Conservation (phyloP, 192 early-diverging fungal species). For the Umbelopsis sp. region DNA sequence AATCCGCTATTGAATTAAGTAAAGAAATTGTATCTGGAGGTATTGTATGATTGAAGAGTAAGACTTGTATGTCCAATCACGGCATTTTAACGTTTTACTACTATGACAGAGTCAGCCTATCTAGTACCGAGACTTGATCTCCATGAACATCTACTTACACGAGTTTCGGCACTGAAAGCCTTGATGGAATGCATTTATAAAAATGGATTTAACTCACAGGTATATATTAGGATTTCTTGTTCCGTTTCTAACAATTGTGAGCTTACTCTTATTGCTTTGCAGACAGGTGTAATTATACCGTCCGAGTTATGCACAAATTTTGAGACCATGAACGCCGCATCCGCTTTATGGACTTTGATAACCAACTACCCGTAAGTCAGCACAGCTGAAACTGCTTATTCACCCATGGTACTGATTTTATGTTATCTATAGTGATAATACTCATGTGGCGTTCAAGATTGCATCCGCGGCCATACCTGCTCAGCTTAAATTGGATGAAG, state of each 20-base stretch:
- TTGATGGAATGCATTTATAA: not conserved
- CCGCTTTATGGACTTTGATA: not conserved
- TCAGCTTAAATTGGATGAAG: not conserved
- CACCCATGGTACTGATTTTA: too few species aligned
- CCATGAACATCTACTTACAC: not conserved
- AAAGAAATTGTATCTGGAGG: not conserved
- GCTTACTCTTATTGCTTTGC: not conserved
- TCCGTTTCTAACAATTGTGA: not conserved
- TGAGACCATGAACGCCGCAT: not conserved
- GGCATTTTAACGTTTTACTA: not conserved
- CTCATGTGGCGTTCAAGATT: not conserved
- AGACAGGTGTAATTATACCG: not conserved
- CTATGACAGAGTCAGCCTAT: not conserved
- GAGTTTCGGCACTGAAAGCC: not conserved
- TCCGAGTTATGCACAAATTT: not conserved
- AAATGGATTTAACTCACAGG: not conserved
- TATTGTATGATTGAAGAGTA: not conserved
- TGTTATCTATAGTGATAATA: not conserved
- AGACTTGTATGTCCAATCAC: not conserved
- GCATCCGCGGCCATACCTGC: not conserved
- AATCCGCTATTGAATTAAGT: conserved; percentile 6
- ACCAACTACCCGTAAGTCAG: not conserved
- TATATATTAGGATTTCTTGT: not conserved
- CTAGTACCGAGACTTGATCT: conserved; percentile 4
- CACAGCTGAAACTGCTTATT: not conserved